Conservation (phyloP, 345 rosid genomes). For the Gossypium bickii region DNA sequence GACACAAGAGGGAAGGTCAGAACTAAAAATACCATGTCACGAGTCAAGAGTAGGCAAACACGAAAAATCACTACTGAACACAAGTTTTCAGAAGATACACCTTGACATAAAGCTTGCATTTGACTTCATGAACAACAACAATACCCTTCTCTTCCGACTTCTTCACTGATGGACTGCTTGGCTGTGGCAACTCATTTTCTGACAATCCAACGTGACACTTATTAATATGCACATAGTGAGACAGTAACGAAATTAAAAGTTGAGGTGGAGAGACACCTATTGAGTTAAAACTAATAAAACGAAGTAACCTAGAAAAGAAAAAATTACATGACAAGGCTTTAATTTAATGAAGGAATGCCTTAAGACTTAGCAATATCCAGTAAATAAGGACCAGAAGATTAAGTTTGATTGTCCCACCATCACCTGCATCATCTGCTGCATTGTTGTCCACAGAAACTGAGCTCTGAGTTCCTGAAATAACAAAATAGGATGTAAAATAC, state of each 20-base stretch:
- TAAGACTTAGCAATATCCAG: background rate
- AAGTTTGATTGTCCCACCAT: slow-evolving; percentile 32
- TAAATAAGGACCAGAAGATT: background rate
- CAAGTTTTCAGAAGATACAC: slow-evolving; percentile 31
- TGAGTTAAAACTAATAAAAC: background rate
- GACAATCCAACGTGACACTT: slow-evolving; percentile 21
- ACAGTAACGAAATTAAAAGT: background rate
- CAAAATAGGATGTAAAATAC: background rate
- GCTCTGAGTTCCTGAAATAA: slow-evolving; percentile 40
- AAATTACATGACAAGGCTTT: background rate
- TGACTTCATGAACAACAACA: slow-evolving; percentile 81
- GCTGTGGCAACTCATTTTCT: slow-evolving; percentile 73
- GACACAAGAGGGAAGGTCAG: slow-evolving; percentile 3
- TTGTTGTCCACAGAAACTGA: slow-evolving; percentile 27
- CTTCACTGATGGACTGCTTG: slow-evolving; percentile 93
- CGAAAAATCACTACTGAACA: background rate
- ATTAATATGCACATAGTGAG: background rate
- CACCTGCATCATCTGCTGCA: slow-evolving; percentile 44
- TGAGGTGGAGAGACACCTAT: background rate
- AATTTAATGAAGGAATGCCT: background rate
- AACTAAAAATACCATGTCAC: slow-evolving; percentile 4
- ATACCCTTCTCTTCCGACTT: slow-evolving; percentile 82
- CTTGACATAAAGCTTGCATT: slow-evolving; percentile 95
- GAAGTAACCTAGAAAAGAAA: background rate
- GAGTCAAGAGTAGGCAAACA: background rate